phyloP scores from a whole-genome alignment of 2,329 filamentous ascomycete species.

The Paraconiothyrium sp. region DNA sequence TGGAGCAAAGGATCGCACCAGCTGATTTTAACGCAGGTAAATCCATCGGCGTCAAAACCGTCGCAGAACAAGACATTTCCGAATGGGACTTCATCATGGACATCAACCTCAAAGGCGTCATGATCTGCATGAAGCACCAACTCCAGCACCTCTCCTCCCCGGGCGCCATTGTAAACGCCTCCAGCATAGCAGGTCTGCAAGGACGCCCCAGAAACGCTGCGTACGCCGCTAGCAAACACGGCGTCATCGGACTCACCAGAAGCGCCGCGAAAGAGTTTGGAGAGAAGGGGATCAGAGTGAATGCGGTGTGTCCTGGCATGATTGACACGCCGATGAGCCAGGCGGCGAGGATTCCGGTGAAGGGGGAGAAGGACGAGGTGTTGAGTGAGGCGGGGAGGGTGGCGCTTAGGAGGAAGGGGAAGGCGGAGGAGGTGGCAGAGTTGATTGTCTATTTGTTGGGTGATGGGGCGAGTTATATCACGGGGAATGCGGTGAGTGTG shows the following conservation, averaged over 20 bases:
- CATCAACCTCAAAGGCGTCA: constrained; percentile 46
- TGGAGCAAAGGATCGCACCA: too few relatives aligned
- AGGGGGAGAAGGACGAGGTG: constrained; percentile 9
- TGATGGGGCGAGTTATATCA: constrained; percentile 56
- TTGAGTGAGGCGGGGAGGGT: constrained; percentile 16
- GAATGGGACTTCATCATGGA: constrained; percentile 46
- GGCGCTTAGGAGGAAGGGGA: constrained; percentile 27
- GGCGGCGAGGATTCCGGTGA: constrained; percentile 1
- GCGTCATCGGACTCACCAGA: constrained; percentile 49
- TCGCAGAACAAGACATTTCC: constrained; percentile 40
- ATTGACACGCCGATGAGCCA: constrained; percentile 37
- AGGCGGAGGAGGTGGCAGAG: constrained; percentile 50
- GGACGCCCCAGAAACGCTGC: constrained; percentile 50
- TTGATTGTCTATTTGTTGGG: constrained; percentile 57
- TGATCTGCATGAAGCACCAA: constrained; percentile 46
- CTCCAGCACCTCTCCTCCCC: constrained; percentile 47
- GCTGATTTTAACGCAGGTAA: constrained; percentile 19
- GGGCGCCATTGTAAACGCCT: constrained; percentile 42
- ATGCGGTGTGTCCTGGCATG: constrained; percentile 34
- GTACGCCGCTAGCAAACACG: constrained; percentile 50
- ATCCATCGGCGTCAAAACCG: constrained; percentile 31
- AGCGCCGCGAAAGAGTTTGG: constrained; percentile 50
- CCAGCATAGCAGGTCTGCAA: constrained; percentile 57
- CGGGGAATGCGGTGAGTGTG: constrained; percentile 53
- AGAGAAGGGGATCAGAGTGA: constrained; percentile 38